A percentile compares a stretch with the other conserved stretches of the same genome.
phyloP scores from a whole-genome alignment of 2,329 filamentous ascomycete genomes.

The Venturia asperata region DNA sequence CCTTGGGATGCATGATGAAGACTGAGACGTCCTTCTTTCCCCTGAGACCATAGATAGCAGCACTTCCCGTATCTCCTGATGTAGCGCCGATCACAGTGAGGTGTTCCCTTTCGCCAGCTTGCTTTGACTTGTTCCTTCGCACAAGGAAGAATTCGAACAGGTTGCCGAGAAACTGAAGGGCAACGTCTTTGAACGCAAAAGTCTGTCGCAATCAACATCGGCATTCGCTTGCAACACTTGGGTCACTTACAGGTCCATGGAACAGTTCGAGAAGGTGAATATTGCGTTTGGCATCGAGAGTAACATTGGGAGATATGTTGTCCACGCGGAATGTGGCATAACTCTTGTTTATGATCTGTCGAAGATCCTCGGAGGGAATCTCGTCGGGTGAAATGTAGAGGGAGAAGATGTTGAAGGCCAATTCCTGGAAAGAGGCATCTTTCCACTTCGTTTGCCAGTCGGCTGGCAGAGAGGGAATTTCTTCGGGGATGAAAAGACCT shows the following conservation, averaged over 20 bases:
- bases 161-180: slow-evolving; percentile 92
- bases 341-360: slow-evolving; percentile 72
- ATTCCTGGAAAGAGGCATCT: slow-evolving; percentile 68
- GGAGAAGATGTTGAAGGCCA: slow-evolving; percentile 77
- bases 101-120: slow-evolving; percentile 46
- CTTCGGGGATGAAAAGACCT: slow-evolving; percentile 82
- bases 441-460: slow-evolving; percentile 67
- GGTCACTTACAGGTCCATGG: slow-evolving; percentile 60
- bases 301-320: slow-evolving; percentile 70
- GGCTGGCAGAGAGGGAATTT: slow-evolving; percentile 58
- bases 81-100: slow-evolving; percentile 37
- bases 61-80: slow-evolving; percentile 64
- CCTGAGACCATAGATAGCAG: slow-evolving; percentile 88
- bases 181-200: slow-evolving; percentile 75
- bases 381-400: slow-evolving; percentile 80
- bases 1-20: slow-evolving; percentile 89
- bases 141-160: slow-evolving; percentile 79
- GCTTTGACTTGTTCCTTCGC: slow-evolving; percentile 67
- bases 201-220: slow-evolving; percentile 37
- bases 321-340: slow-evolving; percentile 82
- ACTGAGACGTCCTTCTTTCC: slow-evolving; percentile 97
- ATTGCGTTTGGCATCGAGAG: slow-evolving; percentile 64
- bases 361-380: slow-evolving; percentile 73
- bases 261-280: slow-evolving; percentile 89
- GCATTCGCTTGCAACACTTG: not conserved